A percentile compares a stretch with the other conserved stretches of the same genome.
Conservation (phyloP, 495 filamentous ascomycete species). For the Hypoxylon cercidicola region DNA sequence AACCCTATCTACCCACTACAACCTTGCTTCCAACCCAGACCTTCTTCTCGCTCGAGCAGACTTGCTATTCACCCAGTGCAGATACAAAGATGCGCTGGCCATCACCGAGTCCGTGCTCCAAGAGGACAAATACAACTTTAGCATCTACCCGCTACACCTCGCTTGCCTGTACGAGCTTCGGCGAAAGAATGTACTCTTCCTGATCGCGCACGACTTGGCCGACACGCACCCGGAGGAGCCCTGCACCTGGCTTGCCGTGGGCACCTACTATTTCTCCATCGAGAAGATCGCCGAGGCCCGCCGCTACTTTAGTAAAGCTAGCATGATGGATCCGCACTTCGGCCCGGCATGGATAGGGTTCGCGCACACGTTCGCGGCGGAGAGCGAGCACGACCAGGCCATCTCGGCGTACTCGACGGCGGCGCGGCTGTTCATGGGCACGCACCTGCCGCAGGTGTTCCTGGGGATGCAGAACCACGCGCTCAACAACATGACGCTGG, state of each 20-base stretch:
- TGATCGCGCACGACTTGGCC: conserved; percentile 93
- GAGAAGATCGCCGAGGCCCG: conserved; percentile 91
- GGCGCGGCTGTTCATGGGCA: conserved; percentile 94
- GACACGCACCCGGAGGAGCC: conserved; percentile 92
- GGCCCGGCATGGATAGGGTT: conserved; percentile 99
- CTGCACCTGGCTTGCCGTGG: conserved; percentile 91
- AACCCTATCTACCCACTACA: conserved; percentile 91
- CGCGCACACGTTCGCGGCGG: conserved; percentile 99
- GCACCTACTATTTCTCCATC: conserved; percentile 92
- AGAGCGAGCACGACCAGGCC: conserved; percentile 98
- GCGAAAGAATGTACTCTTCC: conserved; percentile 86
- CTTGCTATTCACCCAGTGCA: conserved; percentile 92
- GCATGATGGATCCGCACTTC: conserved; percentile 96
- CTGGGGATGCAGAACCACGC: conserved; percentile 98
- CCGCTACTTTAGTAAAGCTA: conserved; percentile 95
- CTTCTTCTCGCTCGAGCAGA: conserved; percentile 93
- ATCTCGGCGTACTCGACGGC: conserved; percentile 98
- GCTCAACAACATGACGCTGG: conserved; percentile 91
- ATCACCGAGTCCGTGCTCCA: conserved; percentile 85
- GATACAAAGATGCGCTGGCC: conserved; percentile 84
- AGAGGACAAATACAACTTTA: conserved; percentile 87
- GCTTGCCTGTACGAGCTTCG: conserved; percentile 90
- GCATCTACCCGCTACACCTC: conserved; percentile 88
- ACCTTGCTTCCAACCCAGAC: conserved; percentile 86
- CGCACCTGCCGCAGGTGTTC: conserved; percentile 95